Percentiles rank a stretch among this genome's conserved stretches.
Conservation (phyloP, 2,329 filamentous ascomycete genomes). For the Ophiostoma australiae region DNA sequence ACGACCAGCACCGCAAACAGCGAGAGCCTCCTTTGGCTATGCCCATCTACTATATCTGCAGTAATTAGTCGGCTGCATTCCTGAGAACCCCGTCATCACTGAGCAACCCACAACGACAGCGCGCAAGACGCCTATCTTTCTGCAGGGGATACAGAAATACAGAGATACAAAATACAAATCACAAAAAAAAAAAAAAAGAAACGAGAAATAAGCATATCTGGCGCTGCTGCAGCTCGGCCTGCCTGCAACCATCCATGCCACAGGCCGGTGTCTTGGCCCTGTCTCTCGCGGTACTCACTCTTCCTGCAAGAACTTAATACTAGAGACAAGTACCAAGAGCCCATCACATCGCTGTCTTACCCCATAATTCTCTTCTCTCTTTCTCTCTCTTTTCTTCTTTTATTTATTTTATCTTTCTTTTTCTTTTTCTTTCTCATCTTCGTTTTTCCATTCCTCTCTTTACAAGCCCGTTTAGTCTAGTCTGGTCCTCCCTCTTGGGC, state of each 20-base stretch:
- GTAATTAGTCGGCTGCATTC: neutral
- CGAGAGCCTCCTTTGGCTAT: neutral
- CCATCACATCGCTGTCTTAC: constrained; percentile 5
- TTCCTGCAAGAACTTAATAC: constrained; percentile 3
- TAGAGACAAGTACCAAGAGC: constrained; percentile 6
- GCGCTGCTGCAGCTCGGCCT: neutral
- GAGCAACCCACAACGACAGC: neutral
- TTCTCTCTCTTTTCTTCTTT: neutral
- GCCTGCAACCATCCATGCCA: neutral
- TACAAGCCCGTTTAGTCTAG: constrained; percentile 3
- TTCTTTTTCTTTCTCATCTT: neutral
- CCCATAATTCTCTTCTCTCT: neutral
- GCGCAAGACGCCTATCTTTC: neutral
- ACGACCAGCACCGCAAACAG: neutral
- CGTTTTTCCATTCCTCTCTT: constrained; percentile 7
- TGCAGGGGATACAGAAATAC: too few species aligned
- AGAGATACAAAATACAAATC: too few species aligned
- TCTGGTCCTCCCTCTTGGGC: constrained; percentile 7
- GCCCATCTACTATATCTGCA: too few species aligned
- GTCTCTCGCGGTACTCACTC: neutral
- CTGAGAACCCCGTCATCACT: neutral
- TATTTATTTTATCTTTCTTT: neutral
- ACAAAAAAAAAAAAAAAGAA: neutral
- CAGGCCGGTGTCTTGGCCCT: neutral
- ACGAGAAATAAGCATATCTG: constrained; percentile 1